Evolutionary conservation across 2,329 filamentous ascomycete species (phyloP), one percentile per base, ranked within the genome.

Genomic region (Alternaria ventricosa): DNA sequence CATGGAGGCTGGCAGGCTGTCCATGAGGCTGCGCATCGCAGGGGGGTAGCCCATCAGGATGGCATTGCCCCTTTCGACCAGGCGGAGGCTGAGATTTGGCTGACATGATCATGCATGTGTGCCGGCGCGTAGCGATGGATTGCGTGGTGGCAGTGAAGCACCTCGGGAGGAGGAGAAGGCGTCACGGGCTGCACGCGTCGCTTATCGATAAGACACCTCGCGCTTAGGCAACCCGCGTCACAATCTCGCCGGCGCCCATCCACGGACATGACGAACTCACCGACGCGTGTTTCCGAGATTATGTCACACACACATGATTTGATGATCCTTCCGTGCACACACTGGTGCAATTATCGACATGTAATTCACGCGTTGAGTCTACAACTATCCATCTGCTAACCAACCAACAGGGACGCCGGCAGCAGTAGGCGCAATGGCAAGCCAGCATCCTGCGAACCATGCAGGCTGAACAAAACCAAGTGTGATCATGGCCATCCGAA

Each of bases 361-460:
- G 60, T 63, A 60, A 25, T 44, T 10, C 1, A 18, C n/a, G 10
- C 13, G 44, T 18, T 20, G 23, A 33, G 9, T 11, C 23, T 54
- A 22, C 18, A 46, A n/a, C 22, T 27, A 28, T 53, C 20, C 30
- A 41, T 50, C 4, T 22, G 45, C 67, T 72, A 43, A 72, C 63
- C 47, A 58, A 57, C 36, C 46, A 22, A 27, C 60, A 74, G 70
- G 71, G 65, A 74, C 45, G 63, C 64, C 15, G 72, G 68, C 47
- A 69, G 71, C 23, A 77, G 69, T 53, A 71, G 75, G 51, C 72
- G 75, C 20, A 78, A 78, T 47, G 75, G 75, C 9, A 77, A 77
- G 58, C 74, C 74, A 18, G 74, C 75, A 23, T 75, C 74, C 8
- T 78, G 75, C 59, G 75, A 78, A 59, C 75, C 75, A 15, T 78